Evolutionary conservation across 1,284 basidiomycete species (phyloP).

Genomic region (Lignosus rhinocerotis): DNA sequence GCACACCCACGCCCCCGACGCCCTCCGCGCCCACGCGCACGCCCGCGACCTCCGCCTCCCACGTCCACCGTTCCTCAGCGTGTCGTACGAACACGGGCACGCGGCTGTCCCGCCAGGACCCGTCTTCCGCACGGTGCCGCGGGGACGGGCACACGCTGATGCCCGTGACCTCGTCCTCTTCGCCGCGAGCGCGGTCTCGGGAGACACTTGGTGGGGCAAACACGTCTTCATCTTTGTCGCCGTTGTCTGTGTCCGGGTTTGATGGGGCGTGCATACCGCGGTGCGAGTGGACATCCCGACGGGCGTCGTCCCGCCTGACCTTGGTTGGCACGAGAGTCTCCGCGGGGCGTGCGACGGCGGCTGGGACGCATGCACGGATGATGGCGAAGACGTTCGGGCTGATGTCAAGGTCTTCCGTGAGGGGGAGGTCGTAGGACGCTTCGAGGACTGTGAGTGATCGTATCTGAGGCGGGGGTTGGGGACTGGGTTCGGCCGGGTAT

Average conservation of each 20-base stretch:
- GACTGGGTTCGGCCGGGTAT: background rate
- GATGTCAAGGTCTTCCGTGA: conserved; percentile 15
- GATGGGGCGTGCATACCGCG: background rate
- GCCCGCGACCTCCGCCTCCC: conserved; percentile 60
- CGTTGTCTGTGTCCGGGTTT: conserved; percentile 2
- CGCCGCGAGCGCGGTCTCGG: background rate
- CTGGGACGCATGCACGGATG: conserved; percentile 29
- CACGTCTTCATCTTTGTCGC: conserved; percentile 2
- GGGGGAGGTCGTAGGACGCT: conserved; percentile 20
- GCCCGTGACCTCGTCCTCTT: conserved; percentile 24
- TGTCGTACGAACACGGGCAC: conserved; percentile 51
- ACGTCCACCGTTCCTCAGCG: conserved; percentile 63
- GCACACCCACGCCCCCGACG: conserved; percentile 39
- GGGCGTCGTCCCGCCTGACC: conserved; percentile 5
- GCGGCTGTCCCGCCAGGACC: conserved; percentile 19
- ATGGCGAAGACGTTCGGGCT: conserved; percentile 20
- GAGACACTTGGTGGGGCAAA: background rate
- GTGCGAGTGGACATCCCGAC: conserved; percentile 10
- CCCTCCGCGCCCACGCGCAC: conserved; percentile 46
- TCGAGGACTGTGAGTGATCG: conserved; percentile 36
- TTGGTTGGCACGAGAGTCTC: conserved; percentile 9
- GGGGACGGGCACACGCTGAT: conserved; percentile 56
- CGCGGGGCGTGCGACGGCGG: conserved; percentile 26
- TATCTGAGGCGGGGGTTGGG: conserved; percentile 5
- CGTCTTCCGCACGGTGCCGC: conserved; percentile 35